These are phyloP conservation scores for Epichloe coenophiala DNA, from an alignment of 2,329 filamentous ascomycete genomes.

Conservation along the genomic window DNA sequence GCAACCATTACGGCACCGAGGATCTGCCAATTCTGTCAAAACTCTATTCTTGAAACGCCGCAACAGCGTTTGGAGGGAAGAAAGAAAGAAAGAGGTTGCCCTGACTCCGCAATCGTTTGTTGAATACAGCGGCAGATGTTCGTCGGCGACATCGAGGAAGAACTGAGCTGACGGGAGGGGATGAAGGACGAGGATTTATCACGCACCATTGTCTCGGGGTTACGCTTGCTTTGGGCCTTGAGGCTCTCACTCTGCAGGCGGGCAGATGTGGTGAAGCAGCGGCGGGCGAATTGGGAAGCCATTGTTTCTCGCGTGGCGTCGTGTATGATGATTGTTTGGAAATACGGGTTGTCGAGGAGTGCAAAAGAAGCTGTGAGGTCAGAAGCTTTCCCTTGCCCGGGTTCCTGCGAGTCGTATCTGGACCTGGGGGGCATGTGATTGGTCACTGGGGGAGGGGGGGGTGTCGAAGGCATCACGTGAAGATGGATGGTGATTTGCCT, in stretches of 20 bases:
- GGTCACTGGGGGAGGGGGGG: background rate
- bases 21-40: constrained; percentile 41
- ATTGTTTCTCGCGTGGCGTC: constrained; percentile 25
- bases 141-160: background rate
- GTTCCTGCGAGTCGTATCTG: background rate
- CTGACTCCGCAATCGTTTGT: no score
- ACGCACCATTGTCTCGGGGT: constrained; percentile 33
- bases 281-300: constrained; percentile 43
- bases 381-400: background rate
- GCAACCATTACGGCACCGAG: constrained; percentile 83
- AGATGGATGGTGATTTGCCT: background rate
- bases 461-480: background rate
- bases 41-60: background rate
- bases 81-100: no score
- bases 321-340: background rate
- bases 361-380: background rate
- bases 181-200: constrained; percentile 14
- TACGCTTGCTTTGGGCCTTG: constrained; percentile 44
- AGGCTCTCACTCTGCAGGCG: constrained; percentile 37
- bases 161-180: constrained; percentile 5
- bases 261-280: constrained; percentile 39
- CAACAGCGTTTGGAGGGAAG: background rate
- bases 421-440: background rate
- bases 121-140: background rate
- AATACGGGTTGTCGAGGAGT: background rate